Evolutionary conservation across 1,139 yeast genomes (phyloP).

Genomic region (Protomyces inundatus): DNA sequence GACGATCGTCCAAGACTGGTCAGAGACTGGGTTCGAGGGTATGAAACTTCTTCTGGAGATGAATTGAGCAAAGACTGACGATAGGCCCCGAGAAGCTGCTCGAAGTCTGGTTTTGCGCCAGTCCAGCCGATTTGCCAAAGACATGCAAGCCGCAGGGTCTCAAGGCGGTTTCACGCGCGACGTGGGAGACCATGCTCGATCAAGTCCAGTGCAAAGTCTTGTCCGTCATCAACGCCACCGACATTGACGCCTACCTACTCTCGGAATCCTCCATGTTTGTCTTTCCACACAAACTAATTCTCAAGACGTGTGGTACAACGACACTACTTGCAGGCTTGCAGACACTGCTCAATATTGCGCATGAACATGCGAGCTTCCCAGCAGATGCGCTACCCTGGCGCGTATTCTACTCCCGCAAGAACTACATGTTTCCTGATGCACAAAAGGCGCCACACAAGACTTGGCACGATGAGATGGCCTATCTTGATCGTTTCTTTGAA

Average conservation of each 20-base stretch:
- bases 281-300: slow-evolving; percentile 72
- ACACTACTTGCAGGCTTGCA: slow-evolving; percentile 77
- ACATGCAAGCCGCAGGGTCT: slow-evolving; percentile 42
- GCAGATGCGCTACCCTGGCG: slow-evolving; percentile 46
- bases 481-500: slow-evolving; percentile 55
- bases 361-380: slow-evolving; percentile 38
- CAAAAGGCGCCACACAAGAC: slow-evolving; percentile 76
- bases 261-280: slow-evolving; percentile 90
- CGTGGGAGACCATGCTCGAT: slow-evolving; percentile 71
- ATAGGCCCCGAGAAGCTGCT: slow-evolving; percentile 86
- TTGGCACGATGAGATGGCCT: slow-evolving; percentile 76
- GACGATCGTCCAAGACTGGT: slow-evolving; percentile 24
- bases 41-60: not conserved
- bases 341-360: slow-evolving; percentile 54
- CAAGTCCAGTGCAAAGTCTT: slow-evolving; percentile 82
- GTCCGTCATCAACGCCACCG: slow-evolving; percentile 63
- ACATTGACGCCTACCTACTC: slow-evolving; percentile 75
- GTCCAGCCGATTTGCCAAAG: slow-evolving; percentile 39
- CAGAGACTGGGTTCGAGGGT: slow-evolving; percentile 24
- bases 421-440: slow-evolving; percentile 85
- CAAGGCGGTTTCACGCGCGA: slow-evolving; percentile 57
- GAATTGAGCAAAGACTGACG: too few relatives aligned
- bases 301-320: slow-evolving; percentile 96
- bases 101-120: slow-evolving; percentile 80
- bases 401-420: slow-evolving; percentile 82